These are phyloP conservation scores for Arbutus unedo DNA, from an alignment of 148 eudicot species.

Conservation along the genomic window DNA sequence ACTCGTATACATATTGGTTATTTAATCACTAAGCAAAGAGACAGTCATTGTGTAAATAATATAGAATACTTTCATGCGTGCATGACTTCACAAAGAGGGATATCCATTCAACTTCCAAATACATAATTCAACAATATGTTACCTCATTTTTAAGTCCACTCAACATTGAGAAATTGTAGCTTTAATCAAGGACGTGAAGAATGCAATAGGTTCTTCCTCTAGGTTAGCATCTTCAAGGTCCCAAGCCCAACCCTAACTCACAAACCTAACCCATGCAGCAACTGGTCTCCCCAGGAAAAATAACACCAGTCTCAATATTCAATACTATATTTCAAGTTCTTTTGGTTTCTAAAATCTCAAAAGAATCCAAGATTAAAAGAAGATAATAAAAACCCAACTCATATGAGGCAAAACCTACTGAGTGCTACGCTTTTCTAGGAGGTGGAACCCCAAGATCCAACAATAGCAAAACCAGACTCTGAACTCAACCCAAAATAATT, in stretches of 20 bases:
- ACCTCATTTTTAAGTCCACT: slow-evolving; percentile 91
- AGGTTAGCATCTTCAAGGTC: not conserved
- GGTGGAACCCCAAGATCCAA: not conserved
- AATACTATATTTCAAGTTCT: not conserved
- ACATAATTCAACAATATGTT: slow-evolving; percentile 64
- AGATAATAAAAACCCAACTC: not conserved
- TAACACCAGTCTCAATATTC: not conserved
- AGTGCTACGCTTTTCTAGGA: not conserved
- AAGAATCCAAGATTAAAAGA: not conserved
- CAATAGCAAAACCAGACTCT: not conserved
- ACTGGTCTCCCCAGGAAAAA: not conserved
- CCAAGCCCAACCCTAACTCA: not conserved
- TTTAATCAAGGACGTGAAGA: not conserved
- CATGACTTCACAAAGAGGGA: slow-evolving; percentile 90
- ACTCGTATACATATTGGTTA: not conserved
- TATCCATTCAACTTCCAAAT: slow-evolving; percentile 92
- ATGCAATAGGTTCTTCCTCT: not conserved
- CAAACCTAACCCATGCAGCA: not conserved
- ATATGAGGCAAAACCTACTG: not conserved
- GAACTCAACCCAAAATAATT: not conserved
- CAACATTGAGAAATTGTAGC: slow-evolving; percentile 29
- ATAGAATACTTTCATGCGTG: slow-evolving; percentile 68
- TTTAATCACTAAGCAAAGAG: not conserved
- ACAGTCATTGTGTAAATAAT: not conserved
- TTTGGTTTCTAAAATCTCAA: not conserved